Evolutionary conservation across 2,329 filamentous ascomycete species (phyloP).

Genomic region (Hirsutella minnesotensis): DNA sequence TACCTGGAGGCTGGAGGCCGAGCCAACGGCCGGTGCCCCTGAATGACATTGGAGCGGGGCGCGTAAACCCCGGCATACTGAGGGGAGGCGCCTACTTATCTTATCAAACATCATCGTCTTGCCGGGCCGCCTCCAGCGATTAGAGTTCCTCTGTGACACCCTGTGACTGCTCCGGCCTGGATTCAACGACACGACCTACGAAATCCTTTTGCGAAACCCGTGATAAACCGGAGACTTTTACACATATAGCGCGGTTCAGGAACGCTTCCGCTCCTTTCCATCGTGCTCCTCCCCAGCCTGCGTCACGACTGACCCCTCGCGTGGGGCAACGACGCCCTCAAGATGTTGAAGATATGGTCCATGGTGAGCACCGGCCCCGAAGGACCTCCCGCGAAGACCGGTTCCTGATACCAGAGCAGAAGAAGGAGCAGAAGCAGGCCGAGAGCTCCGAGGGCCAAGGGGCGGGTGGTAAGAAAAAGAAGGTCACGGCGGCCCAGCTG

Average conservation of each 20-base stretch:
- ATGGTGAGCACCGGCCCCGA: constrained; percentile 55
- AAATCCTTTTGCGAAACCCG: too few relatives aligned
- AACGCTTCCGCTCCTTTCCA: neutral
- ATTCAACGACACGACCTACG: too few relatives aligned
- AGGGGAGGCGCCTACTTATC: constrained; percentile 4
- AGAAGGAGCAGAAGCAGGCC: constrained; percentile 94
- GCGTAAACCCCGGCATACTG: constrained; percentile 8
- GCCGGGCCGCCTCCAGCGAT: neutral
- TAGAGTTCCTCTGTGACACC: neutral
- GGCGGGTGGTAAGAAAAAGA: constrained; percentile 82
- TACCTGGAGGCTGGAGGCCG: neutral
- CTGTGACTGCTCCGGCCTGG: too few relatives aligned
- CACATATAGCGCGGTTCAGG: too few relatives aligned
- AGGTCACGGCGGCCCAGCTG: constrained; percentile 91
- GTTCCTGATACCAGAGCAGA: constrained; percentile 35
- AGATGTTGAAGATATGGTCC: constrained; percentile 99
- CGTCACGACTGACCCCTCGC: constrained; percentile 2
- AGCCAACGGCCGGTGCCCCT: too few relatives aligned
- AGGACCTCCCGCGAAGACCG: neutral
- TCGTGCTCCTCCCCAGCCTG: neutral
- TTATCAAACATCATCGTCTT: constrained; percentile 7
- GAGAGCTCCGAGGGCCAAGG: constrained; percentile 66
- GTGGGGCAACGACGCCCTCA: constrained; percentile 23
- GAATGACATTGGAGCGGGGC: neutral
- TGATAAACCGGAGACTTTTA: too few relatives aligned